A percentile compares a stretch with the other conserved stretches of the same genome.
Evolutionary conservation across 2,329 filamentous ascomycete genomes (phyloP).

Genomic region (Cryoendolithus antarcticus): DNA sequence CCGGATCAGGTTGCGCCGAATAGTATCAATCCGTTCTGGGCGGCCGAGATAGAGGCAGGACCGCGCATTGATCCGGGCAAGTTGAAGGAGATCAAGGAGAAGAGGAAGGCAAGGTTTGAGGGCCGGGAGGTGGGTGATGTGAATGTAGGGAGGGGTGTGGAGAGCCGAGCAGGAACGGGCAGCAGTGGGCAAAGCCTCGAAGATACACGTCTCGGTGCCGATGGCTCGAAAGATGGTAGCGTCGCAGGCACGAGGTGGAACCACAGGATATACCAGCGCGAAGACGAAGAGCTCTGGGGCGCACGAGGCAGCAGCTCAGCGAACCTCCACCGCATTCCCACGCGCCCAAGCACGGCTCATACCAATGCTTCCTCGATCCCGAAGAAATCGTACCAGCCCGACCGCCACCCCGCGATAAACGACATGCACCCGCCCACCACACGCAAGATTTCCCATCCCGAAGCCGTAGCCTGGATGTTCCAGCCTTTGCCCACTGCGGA

Average conservation of each 20-base stretch:
- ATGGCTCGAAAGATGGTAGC: too few relatives aligned
- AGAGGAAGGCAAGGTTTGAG: constrained; percentile 22
- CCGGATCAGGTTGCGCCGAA: constrained; percentile 70
- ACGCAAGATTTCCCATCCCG: constrained; percentile 22
- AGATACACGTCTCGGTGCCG: too few relatives aligned
- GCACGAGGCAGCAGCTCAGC: constrained; percentile 18
- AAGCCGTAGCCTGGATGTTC: constrained; percentile 79
- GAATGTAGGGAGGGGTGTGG: too few relatives aligned
- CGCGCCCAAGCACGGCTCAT: constrained; percentile 4
- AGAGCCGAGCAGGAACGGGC: too few relatives aligned
- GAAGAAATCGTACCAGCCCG: constrained; percentile 3
- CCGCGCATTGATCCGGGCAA: constrained; percentile 30
- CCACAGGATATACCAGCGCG: constrained; percentile 48
- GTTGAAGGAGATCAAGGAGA: constrained; percentile 21
- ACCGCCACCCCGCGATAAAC: constrained; percentile 48
- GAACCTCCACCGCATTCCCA: constrained; percentile 1
- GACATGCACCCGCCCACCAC: constrained; percentile 48
- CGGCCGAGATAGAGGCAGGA: constrained; percentile 72
- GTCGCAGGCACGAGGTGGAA: neutral
- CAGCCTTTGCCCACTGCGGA: constrained; percentile 82
- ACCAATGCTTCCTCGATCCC: constrained; percentile 6
- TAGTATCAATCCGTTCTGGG: constrained; percentile 80
- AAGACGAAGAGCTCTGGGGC: constrained; percentile 82
- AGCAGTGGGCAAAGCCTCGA: too few relatives aligned
- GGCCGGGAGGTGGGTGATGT: too few relatives aligned